Evolutionary conservation across 352 stramenopile genomes (phyloP), one percentile per base, ranked within the genome.

Genomic region (Globisporangium spiculum): DNA sequence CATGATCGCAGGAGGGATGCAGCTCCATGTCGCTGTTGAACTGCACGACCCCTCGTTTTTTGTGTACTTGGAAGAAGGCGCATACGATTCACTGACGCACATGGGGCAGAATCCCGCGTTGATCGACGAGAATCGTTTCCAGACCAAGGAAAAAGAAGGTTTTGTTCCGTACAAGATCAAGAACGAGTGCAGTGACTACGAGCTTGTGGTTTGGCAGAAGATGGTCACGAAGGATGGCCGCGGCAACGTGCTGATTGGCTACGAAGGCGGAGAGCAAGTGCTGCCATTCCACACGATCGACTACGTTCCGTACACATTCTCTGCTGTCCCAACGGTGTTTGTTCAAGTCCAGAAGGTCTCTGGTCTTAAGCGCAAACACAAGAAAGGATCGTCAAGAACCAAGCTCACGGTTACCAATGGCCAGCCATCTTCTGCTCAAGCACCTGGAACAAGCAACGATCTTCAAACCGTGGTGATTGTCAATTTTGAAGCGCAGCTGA

Each of bases 151-250:
- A 52, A 75, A 81, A 27, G 79, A 88, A 20, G 79, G 73, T 12
- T 93, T 93, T 52, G 84, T 94, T 9, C 84, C 84, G 14, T 94
- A 80, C 68, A 89, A 84, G 55, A 81, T 95, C 52, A 91, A 92
- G 63, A 95, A 95, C 62, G 88, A 93, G 64, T 95, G 88, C 63
- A 92, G 78, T 46, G 84, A 85, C 20, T 76, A 92, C 27, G 83
- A 88, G 44, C 71, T 94, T 4, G 69, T 94, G 41, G 80, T 95
- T 32, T 95, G 88, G 88, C 88, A 95, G 58, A 91, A 92, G 65
- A 91, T 80, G 16, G 59, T 89, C 30, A 73, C 81, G 27, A 83
- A 76, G 38, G 81, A 91, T 56, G 79, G 75, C 22, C 82, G 75
- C 20, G 79, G 77, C 20, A 83, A 80, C 34, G 34, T 83, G 5